phyloP scores from a whole-genome alignment of 331 rosid species.

The Malus hybrid region DNA sequence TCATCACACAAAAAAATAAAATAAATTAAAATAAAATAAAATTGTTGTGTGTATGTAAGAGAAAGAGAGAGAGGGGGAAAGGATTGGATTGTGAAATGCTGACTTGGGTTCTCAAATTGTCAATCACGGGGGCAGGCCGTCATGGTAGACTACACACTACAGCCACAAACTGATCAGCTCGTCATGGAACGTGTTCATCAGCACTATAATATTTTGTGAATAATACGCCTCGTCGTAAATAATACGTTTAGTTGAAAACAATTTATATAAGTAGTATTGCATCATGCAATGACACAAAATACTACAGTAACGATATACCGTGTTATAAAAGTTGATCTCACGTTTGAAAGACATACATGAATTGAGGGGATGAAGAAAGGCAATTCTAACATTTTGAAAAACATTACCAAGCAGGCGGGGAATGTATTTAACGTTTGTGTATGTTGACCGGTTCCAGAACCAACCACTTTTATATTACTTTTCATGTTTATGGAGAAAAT shows the following conservation, averaged over 20 bases:
- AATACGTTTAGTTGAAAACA: too few species aligned
- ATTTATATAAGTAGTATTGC: too few species aligned
- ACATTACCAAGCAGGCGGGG: constrained; percentile 33
- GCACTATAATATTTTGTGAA: too few species aligned
- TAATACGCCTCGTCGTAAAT: too few species aligned
- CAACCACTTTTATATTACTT: constrained; percentile 32
- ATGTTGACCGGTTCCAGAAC: constrained; percentile 57
- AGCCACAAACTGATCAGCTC: constrained; percentile 31
- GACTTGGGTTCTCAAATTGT: constrained; percentile 56
- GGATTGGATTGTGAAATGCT: constrained; percentile 32
- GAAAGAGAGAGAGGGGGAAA: neutral
- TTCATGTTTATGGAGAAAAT: constrained; percentile 20
- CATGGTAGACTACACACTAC: constrained; percentile 58
- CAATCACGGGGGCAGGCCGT: constrained; percentile 89
- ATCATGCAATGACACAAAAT: too few species aligned
- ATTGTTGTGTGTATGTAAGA: neutral
- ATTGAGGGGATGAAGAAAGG: neutral
- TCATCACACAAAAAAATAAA: constrained; percentile 27
- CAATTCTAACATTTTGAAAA: neutral
- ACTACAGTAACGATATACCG: neutral
- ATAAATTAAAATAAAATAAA: neutral
- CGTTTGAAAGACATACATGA: neutral
- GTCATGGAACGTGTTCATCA: neutral
- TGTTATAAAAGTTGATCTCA: neutral
- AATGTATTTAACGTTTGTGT: constrained; percentile 22